These are phyloP conservation scores for Schizochytrium sp. DNA, from an alignment of 108 stramenopile species.

Conservation along the genomic window DNA sequence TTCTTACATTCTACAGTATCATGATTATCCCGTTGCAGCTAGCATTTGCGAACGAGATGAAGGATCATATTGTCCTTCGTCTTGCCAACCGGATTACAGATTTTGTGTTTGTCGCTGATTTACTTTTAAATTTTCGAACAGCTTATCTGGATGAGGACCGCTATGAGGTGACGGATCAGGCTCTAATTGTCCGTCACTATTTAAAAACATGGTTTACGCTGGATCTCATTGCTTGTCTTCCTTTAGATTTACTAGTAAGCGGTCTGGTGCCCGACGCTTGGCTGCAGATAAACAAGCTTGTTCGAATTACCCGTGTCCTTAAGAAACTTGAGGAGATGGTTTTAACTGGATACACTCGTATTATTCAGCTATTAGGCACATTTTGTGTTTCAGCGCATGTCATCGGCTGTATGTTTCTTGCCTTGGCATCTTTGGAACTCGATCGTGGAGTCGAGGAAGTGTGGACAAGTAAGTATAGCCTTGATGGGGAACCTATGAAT, in stretches of 20 bases:
- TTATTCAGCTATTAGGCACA: constrained; percentile 8
- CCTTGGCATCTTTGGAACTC: neutral
- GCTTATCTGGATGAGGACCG: constrained; percentile 35
- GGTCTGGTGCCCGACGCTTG: neutral
- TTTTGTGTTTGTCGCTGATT: neutral
- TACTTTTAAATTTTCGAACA: constrained; percentile 1
- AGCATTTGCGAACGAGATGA: constrained; percentile 27
- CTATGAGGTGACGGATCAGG: neutral
- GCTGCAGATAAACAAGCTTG: constrained; percentile 4
- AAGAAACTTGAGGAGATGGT: constrained; percentile 46
- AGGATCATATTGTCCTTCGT: neutral
- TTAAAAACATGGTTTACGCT: neutral
- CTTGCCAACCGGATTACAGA: neutral
- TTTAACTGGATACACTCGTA: neutral
- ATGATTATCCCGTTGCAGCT: constrained; percentile 45
- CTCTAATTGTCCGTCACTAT: constrained; percentile 1
- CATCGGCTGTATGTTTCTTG: constrained; percentile 9
- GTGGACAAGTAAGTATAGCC: neutral
- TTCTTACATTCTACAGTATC: constrained; percentile 49
- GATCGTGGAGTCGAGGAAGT: neutral
- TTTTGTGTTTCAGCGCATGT: constrained; percentile 25
- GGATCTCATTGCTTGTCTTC: constrained; percentile 34
- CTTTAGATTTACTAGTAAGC: neutral
- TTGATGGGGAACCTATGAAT: neutral
- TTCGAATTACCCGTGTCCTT: constrained; percentile 14